Evolutionary conservation across 1,284 basidiomycete species (phyloP).

Genomic region (Chalciporus piperatoides): DNA sequence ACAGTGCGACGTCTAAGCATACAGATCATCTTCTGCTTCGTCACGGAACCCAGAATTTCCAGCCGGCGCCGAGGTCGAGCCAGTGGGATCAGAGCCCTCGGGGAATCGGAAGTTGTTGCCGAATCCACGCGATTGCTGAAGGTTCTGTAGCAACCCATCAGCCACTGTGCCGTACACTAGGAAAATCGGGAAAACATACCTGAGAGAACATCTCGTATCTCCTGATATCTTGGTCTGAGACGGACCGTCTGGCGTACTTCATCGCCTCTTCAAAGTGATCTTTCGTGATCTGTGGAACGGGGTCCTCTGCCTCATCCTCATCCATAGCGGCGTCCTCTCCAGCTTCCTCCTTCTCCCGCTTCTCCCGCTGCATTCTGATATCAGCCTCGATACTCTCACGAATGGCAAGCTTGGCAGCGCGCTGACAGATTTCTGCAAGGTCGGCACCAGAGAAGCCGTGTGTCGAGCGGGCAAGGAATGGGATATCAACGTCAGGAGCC

Average conservation of each 20-base stretch:
- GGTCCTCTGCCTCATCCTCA: slow-evolving; percentile 80
- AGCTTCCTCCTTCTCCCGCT: slow-evolving; percentile 76
- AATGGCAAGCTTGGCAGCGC: slow-evolving; percentile 96
- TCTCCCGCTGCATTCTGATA: slow-evolving; percentile 78
- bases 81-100: slow-evolving; percentile 55
- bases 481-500: slow-evolving; percentile 80
- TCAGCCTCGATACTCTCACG: slow-evolving; percentile 94
- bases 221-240: slow-evolving; percentile 93
- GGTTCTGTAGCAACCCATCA: slow-evolving; percentile 48
- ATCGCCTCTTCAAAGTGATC: slow-evolving; percentile 98
- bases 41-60: slow-evolving; percentile 80
- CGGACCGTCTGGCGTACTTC: slow-evolving; percentile 89
- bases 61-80: slow-evolving; percentile 46
- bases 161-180: neutral
- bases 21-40: slow-evolving; percentile 85
- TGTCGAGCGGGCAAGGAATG: slow-evolving; percentile 89
- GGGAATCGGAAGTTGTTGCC: slow-evolving; percentile 98
- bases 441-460: slow-evolving; percentile 99
- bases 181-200: slow-evolving; percentile 36
- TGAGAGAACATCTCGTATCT: slow-evolving; percentile 91
- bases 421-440: slow-evolving; percentile 97
- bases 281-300: slow-evolving; percentile 93
- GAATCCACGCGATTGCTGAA: slow-evolving; percentile 84
- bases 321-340: slow-evolving; percentile 65
- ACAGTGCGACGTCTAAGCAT: slow-evolving; percentile 50